Percentiles rank a stretch among this genome's conserved stretches.
Evolutionary conservation across 1,139 yeast genomes (phyloP).

Genomic region (Zygosaccharomyces sapae): DNA sequence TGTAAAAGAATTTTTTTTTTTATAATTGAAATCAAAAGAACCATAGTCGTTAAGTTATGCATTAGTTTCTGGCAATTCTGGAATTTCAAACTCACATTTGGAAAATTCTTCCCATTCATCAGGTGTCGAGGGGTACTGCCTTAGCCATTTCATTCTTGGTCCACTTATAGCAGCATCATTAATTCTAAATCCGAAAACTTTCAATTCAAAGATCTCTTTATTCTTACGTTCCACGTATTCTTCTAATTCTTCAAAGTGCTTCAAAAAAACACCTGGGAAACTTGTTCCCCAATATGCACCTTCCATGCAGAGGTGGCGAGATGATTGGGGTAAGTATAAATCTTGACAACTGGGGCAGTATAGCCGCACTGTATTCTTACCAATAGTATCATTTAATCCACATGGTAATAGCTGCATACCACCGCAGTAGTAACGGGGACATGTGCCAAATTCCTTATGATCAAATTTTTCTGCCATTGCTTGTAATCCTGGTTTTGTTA

Average conservation of each 20-base stretch:
- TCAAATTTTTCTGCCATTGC: conserved; percentile 94
- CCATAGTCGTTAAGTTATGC: conserved; percentile 3
- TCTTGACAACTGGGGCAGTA: conserved; percentile 95
- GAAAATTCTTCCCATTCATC: conserved; percentile 58
- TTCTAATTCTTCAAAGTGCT: conserved; percentile 84
- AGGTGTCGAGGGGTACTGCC: conserved; percentile 62
- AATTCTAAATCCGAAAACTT: conserved; percentile 81
- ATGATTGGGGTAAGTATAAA: conserved; percentile 78
- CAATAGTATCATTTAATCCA: conserved; percentile 87
- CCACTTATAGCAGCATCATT: conserved; percentile 76
- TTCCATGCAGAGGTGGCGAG: conserved; percentile 81
- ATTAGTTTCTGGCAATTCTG: conserved; percentile 28
- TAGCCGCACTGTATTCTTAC: conserved; percentile 84
- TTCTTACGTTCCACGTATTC: conserved; percentile 49
- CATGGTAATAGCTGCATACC: conserved; percentile 91
- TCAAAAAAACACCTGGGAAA: conserved; percentile 86
- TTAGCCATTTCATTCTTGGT: conserved; percentile 92
- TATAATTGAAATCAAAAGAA: not conserved
- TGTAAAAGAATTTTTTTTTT: not conserved
- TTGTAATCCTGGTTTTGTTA: conserved; percentile 84
- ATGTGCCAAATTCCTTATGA: conserved; percentile 80
- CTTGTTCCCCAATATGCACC: conserved; percentile 97
- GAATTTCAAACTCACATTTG: conserved; percentile 58
- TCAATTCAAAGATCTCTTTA: conserved; percentile 54
- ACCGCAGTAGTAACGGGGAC: conserved; percentile 87